These are phyloP conservation scores for Epichloe amarillans DNA, from an alignment of 2,329 filamentous ascomycete species.

Conservation along the genomic window DNA sequence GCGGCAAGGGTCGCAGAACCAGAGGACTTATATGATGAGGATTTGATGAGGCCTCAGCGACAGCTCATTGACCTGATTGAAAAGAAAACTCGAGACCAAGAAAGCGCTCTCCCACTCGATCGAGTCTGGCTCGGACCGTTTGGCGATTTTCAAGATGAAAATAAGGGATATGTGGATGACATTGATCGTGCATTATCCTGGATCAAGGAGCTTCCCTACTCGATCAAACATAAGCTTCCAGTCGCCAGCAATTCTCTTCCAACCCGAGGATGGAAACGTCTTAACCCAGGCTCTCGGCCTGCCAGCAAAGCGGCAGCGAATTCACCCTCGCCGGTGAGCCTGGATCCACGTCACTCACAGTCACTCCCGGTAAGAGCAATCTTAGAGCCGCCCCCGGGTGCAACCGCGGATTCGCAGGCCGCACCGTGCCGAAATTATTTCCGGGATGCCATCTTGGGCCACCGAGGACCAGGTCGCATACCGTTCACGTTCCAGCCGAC, in stretches of 20 bases:
- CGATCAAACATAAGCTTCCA: constrained; percentile 25
- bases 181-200: constrained; percentile 30
- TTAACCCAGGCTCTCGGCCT: constrained; percentile 10
- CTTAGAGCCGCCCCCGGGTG: constrained; percentile 31
- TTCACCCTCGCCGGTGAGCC: background rate
- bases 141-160: constrained; percentile 7
- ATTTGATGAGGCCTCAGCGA: constrained; percentile 33
- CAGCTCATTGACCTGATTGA: constrained; percentile 26
- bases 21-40: constrained; percentile 13
- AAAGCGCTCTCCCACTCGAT: constrained; percentile 22
- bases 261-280: constrained; percentile 24
- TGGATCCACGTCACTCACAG: background rate
- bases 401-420: constrained; percentile 7
- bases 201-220: constrained; percentile 18
- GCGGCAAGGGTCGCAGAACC: constrained; percentile 12
- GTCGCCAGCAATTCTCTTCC: constrained; percentile 15
- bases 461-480: background rate
- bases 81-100: constrained; percentile 13
- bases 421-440: constrained; percentile 27
- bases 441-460: constrained; percentile 5
- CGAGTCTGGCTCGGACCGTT: constrained; percentile 33
- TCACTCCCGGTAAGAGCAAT: constrained; percentile 20
- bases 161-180: constrained; percentile 16
- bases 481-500: constrained; percentile 33
- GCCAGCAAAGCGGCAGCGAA: background rate